Evolutionary conservation across 2,329 filamentous ascomycete species (phyloP).

Genomic region (Fonsecaea multimorphosa): DNA sequence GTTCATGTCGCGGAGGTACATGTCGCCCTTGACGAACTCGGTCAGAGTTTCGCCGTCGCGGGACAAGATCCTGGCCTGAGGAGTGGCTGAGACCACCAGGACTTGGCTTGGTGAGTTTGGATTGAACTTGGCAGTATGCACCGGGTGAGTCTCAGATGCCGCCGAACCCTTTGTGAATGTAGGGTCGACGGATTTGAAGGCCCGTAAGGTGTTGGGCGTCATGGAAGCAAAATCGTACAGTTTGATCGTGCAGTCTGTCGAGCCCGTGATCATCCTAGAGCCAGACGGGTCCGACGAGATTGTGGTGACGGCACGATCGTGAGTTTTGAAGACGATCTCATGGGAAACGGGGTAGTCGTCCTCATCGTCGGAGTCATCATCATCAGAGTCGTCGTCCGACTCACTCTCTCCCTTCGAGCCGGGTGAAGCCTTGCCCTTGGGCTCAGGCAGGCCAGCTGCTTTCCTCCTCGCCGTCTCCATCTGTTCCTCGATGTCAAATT

Average conservation of each 20-base stretch:
- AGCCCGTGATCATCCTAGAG: constrained; percentile 84
- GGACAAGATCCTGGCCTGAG: constrained; percentile 86
- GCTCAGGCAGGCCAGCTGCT: constrained; percentile 48
- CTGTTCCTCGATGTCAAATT: constrained; percentile 77
- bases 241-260: constrained; percentile 88
- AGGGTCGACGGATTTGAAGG: constrained; percentile 91
- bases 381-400: constrained; percentile 55
- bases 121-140: constrained; percentile 87
- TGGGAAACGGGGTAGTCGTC: constrained; percentile 93
- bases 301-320: constrained; percentile 84
- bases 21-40: constrained; percentile 96
- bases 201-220: constrained; percentile 90
- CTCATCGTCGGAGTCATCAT: constrained; percentile 67
- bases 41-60: constrained; percentile 85
- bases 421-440: constrained; percentile 41
- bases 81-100: constrained; percentile 84
- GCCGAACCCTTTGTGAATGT: constrained; percentile 74
- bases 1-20: constrained; percentile 97
- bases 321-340: constrained; percentile 89
- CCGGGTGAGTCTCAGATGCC: constrained; percentile 80
- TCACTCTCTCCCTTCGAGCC: constrained; percentile 49
- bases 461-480: constrained; percentile 77
- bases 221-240: constrained; percentile 95
- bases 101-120: constrained; percentile 79
- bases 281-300: constrained; percentile 85